Evolutionary conservation across 495 filamentous ascomycete species (phyloP).

Genomic region (Sabuloglossum arenarium): DNA sequence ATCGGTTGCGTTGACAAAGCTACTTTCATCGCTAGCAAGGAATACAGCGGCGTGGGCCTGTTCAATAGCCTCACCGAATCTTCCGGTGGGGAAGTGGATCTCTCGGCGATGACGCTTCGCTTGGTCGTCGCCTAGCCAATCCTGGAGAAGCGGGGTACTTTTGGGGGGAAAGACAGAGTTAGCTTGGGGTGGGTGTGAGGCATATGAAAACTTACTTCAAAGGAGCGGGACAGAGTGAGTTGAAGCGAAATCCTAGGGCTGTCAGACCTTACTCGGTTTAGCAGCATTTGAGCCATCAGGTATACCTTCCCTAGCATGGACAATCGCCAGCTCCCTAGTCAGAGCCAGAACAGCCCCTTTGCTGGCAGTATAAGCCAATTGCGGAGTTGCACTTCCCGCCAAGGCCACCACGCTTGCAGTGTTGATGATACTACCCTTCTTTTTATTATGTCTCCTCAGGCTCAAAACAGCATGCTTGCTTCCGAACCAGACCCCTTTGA

Average conservation of each 20-base stretch:
- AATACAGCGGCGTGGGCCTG: conserved; percentile 89
- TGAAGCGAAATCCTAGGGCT: conserved; percentile 67
- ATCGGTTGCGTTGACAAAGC: conserved; percentile 82
- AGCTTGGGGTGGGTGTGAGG: not conserved
- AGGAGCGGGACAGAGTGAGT: conserved; percentile 78
- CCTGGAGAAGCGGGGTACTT: conserved; percentile 63
- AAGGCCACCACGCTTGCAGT: conserved; percentile 85
- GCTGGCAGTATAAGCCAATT: conserved; percentile 84
- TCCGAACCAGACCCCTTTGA: conserved; percentile 96
- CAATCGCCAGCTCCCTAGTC: conserved; percentile 24
- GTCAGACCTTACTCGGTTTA: not conserved
- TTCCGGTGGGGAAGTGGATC: conserved; percentile 85
- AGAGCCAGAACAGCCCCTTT: conserved; percentile 82
- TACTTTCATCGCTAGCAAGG: conserved; percentile 81
- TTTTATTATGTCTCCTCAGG: conserved; percentile 63
- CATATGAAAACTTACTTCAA: conserved; percentile 38
- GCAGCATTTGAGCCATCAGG: conserved; percentile 1
- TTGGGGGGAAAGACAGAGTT: not conserved
- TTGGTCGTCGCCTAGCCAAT: conserved; percentile 82
- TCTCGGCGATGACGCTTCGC: conserved; percentile 70
- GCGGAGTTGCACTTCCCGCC: conserved; percentile 83
- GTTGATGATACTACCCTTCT: conserved; percentile 69
- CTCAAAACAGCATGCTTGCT: conserved; percentile 79
- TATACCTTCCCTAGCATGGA: conserved; percentile 13
- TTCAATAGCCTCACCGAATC: conserved; percentile 91